A percentile compares a stretch with the other conserved stretches of the same genome.
phyloP scores from a whole-genome alignment of 1,284 basidiomycete species.

The Puccinia sorghi region DNA sequence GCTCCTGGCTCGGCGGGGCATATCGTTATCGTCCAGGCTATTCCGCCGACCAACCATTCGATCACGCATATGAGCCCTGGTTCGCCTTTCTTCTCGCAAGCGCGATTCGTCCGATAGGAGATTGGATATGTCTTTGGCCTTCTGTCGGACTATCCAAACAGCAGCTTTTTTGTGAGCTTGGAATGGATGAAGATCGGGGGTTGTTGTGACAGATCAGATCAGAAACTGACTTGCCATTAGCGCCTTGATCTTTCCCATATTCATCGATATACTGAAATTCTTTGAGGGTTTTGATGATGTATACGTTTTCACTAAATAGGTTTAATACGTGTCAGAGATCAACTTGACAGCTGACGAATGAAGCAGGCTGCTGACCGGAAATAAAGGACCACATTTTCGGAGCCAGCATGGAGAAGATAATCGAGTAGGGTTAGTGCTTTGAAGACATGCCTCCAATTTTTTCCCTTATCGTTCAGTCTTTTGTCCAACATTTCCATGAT shows the following conservation, averaged over 20 bases:
- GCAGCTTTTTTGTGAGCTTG: not conserved
- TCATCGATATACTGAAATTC: slow-evolving; percentile 98
- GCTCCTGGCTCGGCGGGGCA: slow-evolving; percentile 51
- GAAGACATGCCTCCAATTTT: slow-evolving; percentile 99
- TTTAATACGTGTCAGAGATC: not conserved
- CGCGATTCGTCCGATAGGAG: slow-evolving; percentile 85
- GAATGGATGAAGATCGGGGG: slow-evolving; percentile 9
- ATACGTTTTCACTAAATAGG: slow-evolving; percentile 74
- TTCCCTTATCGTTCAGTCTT: slow-evolving; percentile 97
- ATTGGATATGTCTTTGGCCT: slow-evolving; percentile 98
- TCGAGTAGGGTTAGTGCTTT: slow-evolving; percentile 97
- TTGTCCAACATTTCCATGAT: slow-evolving; percentile 99
- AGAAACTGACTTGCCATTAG: slow-evolving; percentile 66
- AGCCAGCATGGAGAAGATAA: slow-evolving; percentile 93
- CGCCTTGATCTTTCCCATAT: slow-evolving; percentile 92
- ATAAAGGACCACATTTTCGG: slow-evolving; percentile 97
- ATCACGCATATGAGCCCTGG: slow-evolving; percentile 88
- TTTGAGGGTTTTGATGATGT: slow-evolving; percentile 97
- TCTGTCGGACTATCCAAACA: slow-evolving; percentile 70
- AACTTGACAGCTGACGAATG: not conserved
- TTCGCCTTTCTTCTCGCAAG: slow-evolving; percentile 79
- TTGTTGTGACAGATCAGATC: not conserved
- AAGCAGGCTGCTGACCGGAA: slow-evolving; percentile 64
- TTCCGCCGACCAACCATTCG: slow-evolving; percentile 74
- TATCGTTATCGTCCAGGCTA: slow-evolving; percentile 59